These are phyloP conservation scores for Fusarium sp. DNA, from an alignment of 2,329 filamentous ascomycete genomes.

Conservation along the genomic window DNA sequence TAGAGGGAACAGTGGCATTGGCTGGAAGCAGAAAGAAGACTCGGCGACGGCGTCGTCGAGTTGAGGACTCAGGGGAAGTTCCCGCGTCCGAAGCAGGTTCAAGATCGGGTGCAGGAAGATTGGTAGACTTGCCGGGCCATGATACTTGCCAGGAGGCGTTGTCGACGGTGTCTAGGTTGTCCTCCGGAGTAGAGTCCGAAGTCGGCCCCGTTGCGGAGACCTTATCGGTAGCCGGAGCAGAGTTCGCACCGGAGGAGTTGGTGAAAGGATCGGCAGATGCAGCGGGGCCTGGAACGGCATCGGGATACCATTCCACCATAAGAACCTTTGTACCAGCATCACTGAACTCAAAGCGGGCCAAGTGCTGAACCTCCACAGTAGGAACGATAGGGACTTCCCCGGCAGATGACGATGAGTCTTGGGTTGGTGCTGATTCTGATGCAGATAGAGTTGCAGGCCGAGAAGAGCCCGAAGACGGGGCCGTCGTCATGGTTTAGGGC, in stretches of 20 bases:
- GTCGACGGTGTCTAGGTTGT: slow-evolving; percentile 5
- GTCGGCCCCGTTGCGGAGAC: slow-evolving; percentile 38
- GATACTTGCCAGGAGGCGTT: slow-evolving; percentile 74
- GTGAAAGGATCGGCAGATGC: slow-evolving; percentile 22
- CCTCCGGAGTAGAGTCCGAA: slow-evolving; percentile 12
- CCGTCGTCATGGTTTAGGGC: slow-evolving; percentile 41
- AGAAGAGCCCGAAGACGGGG: slow-evolving; percentile 50
- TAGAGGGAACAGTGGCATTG: slow-evolving; percentile 75
- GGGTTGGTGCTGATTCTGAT: slow-evolving; percentile 12
- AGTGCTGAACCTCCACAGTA: slow-evolving; percentile 52
- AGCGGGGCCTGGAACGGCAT: slow-evolving; percentile 36
- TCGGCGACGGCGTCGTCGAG: slow-evolving; percentile 62
- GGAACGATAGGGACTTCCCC: slow-evolving; percentile 38
- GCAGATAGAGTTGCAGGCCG: slow-evolving; percentile 40
- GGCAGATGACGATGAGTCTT: slow-evolving; percentile 11
- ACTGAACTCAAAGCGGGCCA: slow-evolving; percentile 85
- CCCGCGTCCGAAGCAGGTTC: slow-evolving; percentile 45
- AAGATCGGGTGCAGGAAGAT: slow-evolving; percentile 68
- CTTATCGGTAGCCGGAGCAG: slow-evolving; percentile 32
- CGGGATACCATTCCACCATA: slow-evolving; percentile 87
- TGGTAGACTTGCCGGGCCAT: slow-evolving; percentile 83
- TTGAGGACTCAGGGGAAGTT: slow-evolving; percentile 43
- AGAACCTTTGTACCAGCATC: slow-evolving; percentile 90
- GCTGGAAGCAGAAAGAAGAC: slow-evolving; percentile 86
- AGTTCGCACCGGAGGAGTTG: slow-evolving; percentile 12